phyloP scores from a whole-genome alignment of 495 filamentous ascomycete genomes.

The Letharia columbiana region DNA sequence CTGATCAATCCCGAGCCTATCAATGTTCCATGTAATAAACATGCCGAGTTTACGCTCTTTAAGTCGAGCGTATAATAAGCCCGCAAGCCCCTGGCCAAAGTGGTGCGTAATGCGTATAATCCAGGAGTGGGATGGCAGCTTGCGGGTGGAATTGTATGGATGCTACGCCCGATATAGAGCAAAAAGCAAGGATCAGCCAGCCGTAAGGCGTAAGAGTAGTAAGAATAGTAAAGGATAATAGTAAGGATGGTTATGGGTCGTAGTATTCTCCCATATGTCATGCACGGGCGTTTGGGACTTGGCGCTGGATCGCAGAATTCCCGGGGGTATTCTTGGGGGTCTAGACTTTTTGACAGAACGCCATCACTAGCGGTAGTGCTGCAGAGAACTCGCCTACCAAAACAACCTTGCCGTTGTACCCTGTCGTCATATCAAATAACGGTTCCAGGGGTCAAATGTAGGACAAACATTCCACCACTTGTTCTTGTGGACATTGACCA shows the following conservation, averaged over 20 bases:
- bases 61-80: background rate
- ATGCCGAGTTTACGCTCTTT: background rate
- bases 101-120: conserved; percentile 4
- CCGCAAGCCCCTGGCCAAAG: background rate
- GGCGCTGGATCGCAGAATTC: background rate
- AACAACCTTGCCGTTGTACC: conserved; percentile 4
- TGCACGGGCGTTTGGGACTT: conserved; percentile 8
- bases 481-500: too few relatives aligned
- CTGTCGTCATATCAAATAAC: conserved; percentile 6
- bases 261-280: background rate
- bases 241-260: too few relatives aligned
- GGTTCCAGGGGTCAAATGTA: background rate
- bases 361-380: conserved; percentile 3
- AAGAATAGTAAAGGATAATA: too few relatives aligned
- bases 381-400: conserved; percentile 1
- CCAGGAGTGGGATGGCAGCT: background rate
- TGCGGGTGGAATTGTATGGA: background rate
- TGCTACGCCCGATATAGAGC: background rate
- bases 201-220: background rate
- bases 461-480: background rate
- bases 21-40: background rate
- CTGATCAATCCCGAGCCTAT: background rate
- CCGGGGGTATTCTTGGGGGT: background rate
- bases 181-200: background rate
- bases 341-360: conserved; percentile 6